Evolutionary conservation across 768 basidiomycete genomes (phyloP), one percentile per base, ranked within the genome.

Genomic region (Boletellus ananiceps): DNA sequence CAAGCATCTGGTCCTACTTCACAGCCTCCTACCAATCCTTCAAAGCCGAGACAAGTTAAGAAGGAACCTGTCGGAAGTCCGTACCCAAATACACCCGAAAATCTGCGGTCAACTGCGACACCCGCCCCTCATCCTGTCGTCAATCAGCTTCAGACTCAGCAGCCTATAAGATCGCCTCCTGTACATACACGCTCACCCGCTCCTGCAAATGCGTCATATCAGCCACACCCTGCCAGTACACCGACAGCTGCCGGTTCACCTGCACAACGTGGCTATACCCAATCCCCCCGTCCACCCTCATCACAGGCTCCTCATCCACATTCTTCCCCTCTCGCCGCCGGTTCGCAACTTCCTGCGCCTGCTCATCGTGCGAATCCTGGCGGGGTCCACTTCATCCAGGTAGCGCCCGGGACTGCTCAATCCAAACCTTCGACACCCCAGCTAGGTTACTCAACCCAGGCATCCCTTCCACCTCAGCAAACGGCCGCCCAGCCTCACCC

Each of bases 251-350:
- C 55, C 6, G 37, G 52, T 40, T 69, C 66, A 18, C 66, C 66
- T 39, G 66, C 66, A 25, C 66, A 61, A 37, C 63, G 68, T 33
- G 63, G 63, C 15, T 67, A 69, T 55, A 67, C 66, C 36, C 66
- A 68, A 42, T 69, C 66, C 21, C 66, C 66, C 33, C 68, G 67
- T 21, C 66, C 65, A 25, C 60, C 63, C 14, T 68, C 66, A 34
- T 66, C 66, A 6, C 66, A 67, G 53, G 41, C 66, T 14, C 56
- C 51, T 16, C 65, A 57, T 48, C 48, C 56, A 16, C 66, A 58
- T 36, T 69, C 66, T 23, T 67, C 66, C 13, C 66, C 66, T 42
- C 66, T 59, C 2, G 57, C 54, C 5, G 19, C 57, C 1, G 66
- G 68, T 44, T 63, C 60, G 8, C 66, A 67, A 25, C 59, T 66